Conservation (phyloP, 306 rosid genomes). For the Quillaja saponaria region DNA sequence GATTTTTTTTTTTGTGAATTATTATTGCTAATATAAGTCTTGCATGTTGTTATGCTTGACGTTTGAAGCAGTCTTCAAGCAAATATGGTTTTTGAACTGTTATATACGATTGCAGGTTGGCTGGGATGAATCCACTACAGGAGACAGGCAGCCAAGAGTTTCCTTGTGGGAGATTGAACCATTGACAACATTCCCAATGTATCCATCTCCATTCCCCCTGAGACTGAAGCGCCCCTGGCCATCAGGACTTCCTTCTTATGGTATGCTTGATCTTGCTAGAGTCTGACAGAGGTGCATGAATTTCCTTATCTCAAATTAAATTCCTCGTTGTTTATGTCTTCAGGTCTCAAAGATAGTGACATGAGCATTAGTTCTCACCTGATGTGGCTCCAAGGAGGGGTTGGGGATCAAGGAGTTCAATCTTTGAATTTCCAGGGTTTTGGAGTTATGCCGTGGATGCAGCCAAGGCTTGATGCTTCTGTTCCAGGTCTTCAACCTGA, state of each 20-base stretch:
- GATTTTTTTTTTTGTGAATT: constrained; percentile 7
- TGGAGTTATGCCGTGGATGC: constrained; percentile 86
- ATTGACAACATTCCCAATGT: constrained; percentile 86
- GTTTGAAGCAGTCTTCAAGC: neutral
- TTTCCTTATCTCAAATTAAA: constrained; percentile 8
- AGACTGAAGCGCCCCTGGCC: constrained; percentile 96
- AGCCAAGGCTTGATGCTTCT: constrained; percentile 73
- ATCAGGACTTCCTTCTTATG: constrained; percentile 71
- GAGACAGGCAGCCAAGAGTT: constrained; percentile 93
- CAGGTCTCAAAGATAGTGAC: constrained; percentile 80
- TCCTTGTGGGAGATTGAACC: constrained; percentile 96
- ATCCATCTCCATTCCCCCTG: constrained; percentile 79
- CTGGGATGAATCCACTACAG: constrained; percentile 94
- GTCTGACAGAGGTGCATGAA: constrained; percentile 2
- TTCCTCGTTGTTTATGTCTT: constrained; percentile 22
- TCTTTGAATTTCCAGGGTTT: constrained; percentile 73
- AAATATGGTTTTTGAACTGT: constrained; percentile 21
- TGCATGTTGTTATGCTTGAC: constrained; percentile 16
- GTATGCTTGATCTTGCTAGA: constrained; percentile 38
- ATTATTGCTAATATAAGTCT: constrained; percentile 33
- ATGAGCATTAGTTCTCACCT: constrained; percentile 59
- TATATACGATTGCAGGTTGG: constrained; percentile 63
- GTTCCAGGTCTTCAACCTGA: constrained; percentile 73
- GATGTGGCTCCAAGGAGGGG: constrained; percentile 77
- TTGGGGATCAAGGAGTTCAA: constrained; percentile 75